Percentiles rank a stretch among this genome's conserved stretches.
These are phyloP conservation scores for Cyberlindnera amylophila DNA, from an alignment of 805 yeast species.

Conservation along the genomic window DNA sequence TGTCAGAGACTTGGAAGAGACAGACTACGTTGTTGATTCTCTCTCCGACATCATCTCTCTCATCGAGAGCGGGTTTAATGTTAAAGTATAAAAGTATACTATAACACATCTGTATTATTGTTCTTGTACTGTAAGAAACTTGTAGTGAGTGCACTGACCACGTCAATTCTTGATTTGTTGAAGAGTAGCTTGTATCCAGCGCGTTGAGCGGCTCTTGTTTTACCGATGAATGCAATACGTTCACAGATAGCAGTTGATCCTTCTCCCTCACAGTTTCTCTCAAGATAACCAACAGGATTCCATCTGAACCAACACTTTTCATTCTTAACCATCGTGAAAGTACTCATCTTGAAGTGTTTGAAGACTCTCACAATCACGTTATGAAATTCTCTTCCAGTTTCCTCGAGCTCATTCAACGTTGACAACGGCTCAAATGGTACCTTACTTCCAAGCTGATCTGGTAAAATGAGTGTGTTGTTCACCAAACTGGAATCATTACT, in stretches of 20 bases:
- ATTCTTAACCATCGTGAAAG: slow-evolving; percentile 8
- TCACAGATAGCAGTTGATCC: background rate
- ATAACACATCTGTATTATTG: background rate
- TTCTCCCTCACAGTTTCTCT: slow-evolving; percentile 3
- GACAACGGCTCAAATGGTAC: background rate
- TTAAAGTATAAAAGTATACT: background rate
- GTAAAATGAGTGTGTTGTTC: background rate
- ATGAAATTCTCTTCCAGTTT: background rate
- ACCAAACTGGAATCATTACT: background rate
- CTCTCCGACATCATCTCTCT: slow-evolving; percentile 35
- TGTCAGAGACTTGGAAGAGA: slow-evolving; percentile 34
- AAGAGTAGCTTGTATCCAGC: slow-evolving; percentile 7
- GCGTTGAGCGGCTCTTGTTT: background rate
- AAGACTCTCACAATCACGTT: slow-evolving; percentile 1
- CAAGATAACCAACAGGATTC: slow-evolving; percentile 22
- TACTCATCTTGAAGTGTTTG: background rate
- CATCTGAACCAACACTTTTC: slow-evolving; percentile 4
- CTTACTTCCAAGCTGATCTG: background rate
- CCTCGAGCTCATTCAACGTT: too few relatives aligned
- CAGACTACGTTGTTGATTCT: slow-evolving; percentile 23
- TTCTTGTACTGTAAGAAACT: slow-evolving; percentile 15
- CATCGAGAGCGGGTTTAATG: slow-evolving; percentile 34
- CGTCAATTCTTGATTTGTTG: slow-evolving; percentile 16
- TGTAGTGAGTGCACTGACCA: slow-evolving; percentile 12
- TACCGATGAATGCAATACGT: background rate